Conservation (phyloP, 116 monocot genomes). For the Posidonia oceanica region DNA sequence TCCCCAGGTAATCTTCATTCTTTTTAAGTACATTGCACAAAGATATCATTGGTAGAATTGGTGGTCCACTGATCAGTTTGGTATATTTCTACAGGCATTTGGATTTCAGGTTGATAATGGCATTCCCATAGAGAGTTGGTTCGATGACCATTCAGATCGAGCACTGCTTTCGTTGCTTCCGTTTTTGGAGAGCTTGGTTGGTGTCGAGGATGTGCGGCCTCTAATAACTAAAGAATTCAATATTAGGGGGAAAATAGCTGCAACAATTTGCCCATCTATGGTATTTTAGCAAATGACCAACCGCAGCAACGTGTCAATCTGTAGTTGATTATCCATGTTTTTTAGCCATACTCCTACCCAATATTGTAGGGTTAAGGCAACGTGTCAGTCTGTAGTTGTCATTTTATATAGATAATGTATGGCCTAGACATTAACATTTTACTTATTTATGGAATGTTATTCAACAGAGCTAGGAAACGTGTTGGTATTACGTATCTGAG, state of each 20-base stretch:
- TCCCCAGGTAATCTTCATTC: conserved; percentile 57
- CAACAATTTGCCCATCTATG: conserved; percentile 26
- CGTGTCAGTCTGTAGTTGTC: no score
- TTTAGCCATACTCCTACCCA: no score
- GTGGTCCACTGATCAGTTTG: neutral
- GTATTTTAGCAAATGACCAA: conserved; percentile 2
- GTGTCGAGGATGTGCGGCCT: conserved; percentile 82
- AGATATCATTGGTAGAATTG: no score
- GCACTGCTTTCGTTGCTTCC: conserved; percentile 67
- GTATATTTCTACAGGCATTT: conserved; percentile 57
- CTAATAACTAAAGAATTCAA: conserved; percentile 77
- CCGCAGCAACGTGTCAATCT: no score
- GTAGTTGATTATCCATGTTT: no score
- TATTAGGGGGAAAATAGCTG: conserved; percentile 63
- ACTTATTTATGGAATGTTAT: no score
- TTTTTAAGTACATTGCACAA: neutral
- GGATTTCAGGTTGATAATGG: conserved; percentile 99
- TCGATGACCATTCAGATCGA: conserved; percentile 70
- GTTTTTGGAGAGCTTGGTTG: conserved; percentile 83
- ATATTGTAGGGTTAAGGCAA: no score
- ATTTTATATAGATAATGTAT: no score
- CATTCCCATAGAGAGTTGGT: conserved; percentile 99
- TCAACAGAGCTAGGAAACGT: no score
- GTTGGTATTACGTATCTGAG: no score
- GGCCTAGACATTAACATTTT: no score